Conservation (phyloP, 306 rosid species). For the Hippophae tibetana region DNA sequence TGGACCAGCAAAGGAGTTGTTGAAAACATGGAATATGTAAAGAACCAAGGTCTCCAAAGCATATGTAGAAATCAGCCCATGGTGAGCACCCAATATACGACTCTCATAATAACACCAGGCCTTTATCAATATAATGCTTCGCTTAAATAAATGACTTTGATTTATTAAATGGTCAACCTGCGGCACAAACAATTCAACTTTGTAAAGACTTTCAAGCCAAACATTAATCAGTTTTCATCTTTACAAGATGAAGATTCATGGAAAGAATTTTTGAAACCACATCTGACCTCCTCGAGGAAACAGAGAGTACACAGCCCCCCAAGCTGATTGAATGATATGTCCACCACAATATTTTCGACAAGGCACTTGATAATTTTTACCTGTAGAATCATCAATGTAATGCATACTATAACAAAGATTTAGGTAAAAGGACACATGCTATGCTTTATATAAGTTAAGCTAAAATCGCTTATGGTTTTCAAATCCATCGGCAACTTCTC, state of each 20-base stretch:
- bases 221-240: not conserved
- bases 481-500: too few species aligned
- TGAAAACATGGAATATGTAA: constrained; percentile 91
- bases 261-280: constrained; percentile 11
- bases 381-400: constrained; percentile 22
- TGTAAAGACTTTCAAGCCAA: constrained; percentile 15
- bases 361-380: constrained; percentile 95
- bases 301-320: constrained; percentile 99
- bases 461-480: too few species aligned
- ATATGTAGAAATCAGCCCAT: constrained; percentile 96
- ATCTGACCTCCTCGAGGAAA: constrained; percentile 89
- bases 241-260: constrained; percentile 11
- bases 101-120: constrained; percentile 99
- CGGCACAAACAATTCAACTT: constrained; percentile 19
- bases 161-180: constrained; percentile 86
- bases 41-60: constrained; percentile 98
- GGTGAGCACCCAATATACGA: constrained; percentile 97
- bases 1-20: constrained; percentile 92
- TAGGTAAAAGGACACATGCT: not conserved
- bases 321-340: constrained; percentile 93
- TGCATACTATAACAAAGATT: not conserved
- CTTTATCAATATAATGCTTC: constrained; percentile 90
- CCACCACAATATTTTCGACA: constrained; percentile 97
- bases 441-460: not conserved
- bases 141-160: constrained; percentile 89